Evolutionary conservation across 768 basidiomycete species (phyloP), one percentile per base, ranked within the genome.

Genomic region (Russula sp.): DNA sequence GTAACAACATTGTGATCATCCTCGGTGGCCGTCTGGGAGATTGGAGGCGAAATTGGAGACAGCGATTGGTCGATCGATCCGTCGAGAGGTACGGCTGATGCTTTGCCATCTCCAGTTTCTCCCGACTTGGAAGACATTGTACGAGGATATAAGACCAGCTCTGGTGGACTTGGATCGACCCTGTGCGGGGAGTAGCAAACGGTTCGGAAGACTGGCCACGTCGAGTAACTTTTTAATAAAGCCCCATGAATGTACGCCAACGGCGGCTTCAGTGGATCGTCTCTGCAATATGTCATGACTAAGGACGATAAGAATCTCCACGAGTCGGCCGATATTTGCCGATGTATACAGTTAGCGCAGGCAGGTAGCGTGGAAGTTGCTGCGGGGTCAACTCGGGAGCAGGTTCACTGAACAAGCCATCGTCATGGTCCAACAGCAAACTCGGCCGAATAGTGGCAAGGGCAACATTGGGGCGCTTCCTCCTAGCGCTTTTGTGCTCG

Each of bases 281-380:
- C 25, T 29, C 25, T 29, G 25, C 25, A 29, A 29, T 29, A 29
- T 29, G 25, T 29, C 25, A 29, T 29, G 25, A 29, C 25, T 29
- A 29, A 29, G 25, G 25, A 29, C 25, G 25, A 79, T 75, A 58
- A 83, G 75, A 14, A 85, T 76, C 68, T 86, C 86, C 4, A 90
- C 79, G 6, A 80, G 76, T 29, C 76, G 73, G 10, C 83, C 86
- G 35, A 92, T 66, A 69, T 92, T 92, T 88, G 0, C 80, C 84
- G 1, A 83, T 87, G 68, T 83, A 89, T 11, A 89, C 83, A 13
- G 88, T 87, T 90, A 88, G 71, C 69, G 88, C 83, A 2, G 88
- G 88, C 38, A 90, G 72, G 62, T 81, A 75, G 53, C 75, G 76
- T 0, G 85, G 80, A 34, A 90, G 71, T 32, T 73, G 76, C 35